Base-by-base conservation (phyloP, 202 grass and related monocot species). In the Dendrocalamus latiflorus region DNA sequence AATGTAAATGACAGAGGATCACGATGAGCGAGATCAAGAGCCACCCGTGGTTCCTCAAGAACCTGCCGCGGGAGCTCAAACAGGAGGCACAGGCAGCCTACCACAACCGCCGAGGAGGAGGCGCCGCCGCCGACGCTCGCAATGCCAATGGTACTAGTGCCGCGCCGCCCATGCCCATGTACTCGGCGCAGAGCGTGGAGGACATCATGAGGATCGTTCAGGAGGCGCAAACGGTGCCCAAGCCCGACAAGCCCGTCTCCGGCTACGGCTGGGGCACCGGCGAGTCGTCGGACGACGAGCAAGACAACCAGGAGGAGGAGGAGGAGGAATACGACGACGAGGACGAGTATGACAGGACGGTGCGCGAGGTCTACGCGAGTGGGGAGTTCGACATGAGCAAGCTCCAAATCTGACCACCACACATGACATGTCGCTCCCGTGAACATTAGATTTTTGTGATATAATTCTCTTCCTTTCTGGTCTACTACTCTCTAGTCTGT, bases 31-130 rank as follows among this genome's bases (percentile, higher is more conserved):
- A 94, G 39, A 94, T 93, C 89, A 92, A 94, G 80, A 89, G 12
- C 47, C 94, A 97, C 75, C 90, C 94, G 0, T 97, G 94, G 94
- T 97, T 92, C 75, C 80, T 93, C 83, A 93, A 84, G 81, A 92
- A 90, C 78, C 78, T 97, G 57, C 94, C 94, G 0, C 88, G 86
- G 62, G 94, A 97, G 86, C 92, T 97, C 57, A 97, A 89, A 68
- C 81, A 89, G 70, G 86, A 90, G 54, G 88, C 92, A 1, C 94
- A 97, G 71, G 81, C 86, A 9, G 88, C 82, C 6, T 93, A 91
- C 83, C 90, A 88, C 83, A 87, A 1, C 67, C 83, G 89, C 63
- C 72, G 82, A 1, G 78, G 79, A 30, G 75, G 15, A 20, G 76
- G 53, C 17, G 65, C n/a, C 43, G 47, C 21, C 1, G 16, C 18